Evolutionary conservation across 768 basidiomycete species (phyloP).

Genomic region (Lentinula sp.): DNA sequence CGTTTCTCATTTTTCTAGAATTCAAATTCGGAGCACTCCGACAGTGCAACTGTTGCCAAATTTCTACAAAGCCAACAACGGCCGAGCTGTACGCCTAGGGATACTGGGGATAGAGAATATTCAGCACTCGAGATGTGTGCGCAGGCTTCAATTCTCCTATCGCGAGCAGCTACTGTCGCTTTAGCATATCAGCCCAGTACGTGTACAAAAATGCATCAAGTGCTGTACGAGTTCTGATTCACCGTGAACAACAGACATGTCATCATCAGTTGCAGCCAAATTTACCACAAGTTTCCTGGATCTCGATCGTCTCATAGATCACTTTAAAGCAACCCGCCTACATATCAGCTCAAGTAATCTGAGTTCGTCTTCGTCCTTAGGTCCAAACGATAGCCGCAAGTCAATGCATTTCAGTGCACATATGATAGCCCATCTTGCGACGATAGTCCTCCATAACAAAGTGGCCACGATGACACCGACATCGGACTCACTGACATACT

Average conservation of each 20-base stretch:
- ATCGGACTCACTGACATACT: slow-evolving; percentile 18
- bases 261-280: not conserved
- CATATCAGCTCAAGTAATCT: not conserved
- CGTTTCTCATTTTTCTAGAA: not conserved
- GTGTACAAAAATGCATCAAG: not conserved
- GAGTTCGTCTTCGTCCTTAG: not conserved
- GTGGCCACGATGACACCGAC: not conserved
- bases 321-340: not conserved
- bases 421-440: slow-evolving; percentile 5
- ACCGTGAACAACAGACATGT: not conserved
- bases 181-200: slow-evolving; percentile 13
- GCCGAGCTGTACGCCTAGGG: not conserved
- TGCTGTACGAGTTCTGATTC: not conserved
- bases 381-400: not conserved
- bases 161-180: slow-evolving; percentile 14
- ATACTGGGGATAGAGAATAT: not conserved
- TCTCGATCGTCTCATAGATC: not conserved
- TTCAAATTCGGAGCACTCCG: not conserved
- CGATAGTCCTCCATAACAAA: slow-evolving; percentile 18
- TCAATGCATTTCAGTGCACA: slow-evolving; percentile 5
- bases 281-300: not conserved
- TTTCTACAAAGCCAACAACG: not conserved
- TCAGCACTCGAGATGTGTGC: not conserved
- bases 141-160: slow-evolving; percentile 14
- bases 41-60: not conserved